These are phyloP conservation scores for Trichoderma oligosporum DNA, from an alignment of 2,329 filamentous ascomycete species.

Conservation along the genomic window DNA sequence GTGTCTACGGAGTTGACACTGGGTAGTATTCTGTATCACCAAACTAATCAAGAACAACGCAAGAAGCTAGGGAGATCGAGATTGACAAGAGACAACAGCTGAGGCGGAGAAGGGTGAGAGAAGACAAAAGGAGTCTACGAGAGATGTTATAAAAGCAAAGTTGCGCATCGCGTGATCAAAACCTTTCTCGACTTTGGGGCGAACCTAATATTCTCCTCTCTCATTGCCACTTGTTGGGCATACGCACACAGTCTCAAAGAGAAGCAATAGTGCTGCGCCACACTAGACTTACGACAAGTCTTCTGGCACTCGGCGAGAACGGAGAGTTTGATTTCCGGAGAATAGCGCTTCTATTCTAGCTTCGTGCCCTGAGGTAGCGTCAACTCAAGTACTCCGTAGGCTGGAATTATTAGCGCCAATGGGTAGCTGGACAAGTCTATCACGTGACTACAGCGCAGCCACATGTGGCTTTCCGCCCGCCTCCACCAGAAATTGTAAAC, in stretches of 20 bases:
- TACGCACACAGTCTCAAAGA: constrained; percentile 2
- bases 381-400: neutral
- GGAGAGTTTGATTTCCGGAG: neutral
- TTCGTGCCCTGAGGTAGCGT: neutral
- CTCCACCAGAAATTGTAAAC: constrained; percentile 34
- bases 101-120: no score
- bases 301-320: constrained; percentile 3
- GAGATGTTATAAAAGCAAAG: neutral
- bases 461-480: constrained; percentile 29
- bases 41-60: neutral
- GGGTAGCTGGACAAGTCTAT: neutral
- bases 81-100: neutral
- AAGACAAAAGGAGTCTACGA: neutral
- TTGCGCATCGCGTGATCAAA: constrained; percentile 1
- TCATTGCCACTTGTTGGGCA: constrained; percentile 1
- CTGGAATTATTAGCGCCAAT: neutral
- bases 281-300: constrained; percentile 12
- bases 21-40: neutral
- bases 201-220: neutral
- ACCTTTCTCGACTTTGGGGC: neutral
- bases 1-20: neutral
- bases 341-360: neutral
- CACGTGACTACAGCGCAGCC: constrained; percentile 29
- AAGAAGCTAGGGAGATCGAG: neutral
- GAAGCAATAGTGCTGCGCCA: neutral